Evolutionary conservation across 352 stramenopile genomes (phyloP).

Genomic region (Phytophthora palmivora): DNA sequence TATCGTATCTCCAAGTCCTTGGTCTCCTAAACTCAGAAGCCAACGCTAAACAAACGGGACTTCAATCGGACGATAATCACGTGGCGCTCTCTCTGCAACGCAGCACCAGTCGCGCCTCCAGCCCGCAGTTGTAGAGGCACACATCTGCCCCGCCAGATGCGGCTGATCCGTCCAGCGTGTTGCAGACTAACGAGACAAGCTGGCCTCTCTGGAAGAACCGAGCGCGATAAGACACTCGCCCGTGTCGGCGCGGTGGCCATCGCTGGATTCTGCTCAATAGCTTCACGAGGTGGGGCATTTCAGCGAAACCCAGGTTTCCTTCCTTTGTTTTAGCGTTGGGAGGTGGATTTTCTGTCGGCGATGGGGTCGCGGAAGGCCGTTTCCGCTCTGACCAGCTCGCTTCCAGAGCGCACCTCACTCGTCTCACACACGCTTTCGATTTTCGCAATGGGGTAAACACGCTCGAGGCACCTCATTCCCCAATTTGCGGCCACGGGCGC

Average conservation of each 20-base stretch:
- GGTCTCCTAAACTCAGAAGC: conserved; percentile 19
- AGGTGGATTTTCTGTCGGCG: conserved; percentile 39
- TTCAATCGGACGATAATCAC: conserved; percentile 23
- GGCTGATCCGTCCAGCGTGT: conserved; percentile 38
- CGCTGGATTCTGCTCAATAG: conserved; percentile 35
- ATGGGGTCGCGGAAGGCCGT: conserved; percentile 33
- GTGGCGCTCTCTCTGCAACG: conserved; percentile 18
- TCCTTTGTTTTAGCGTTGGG: conserved; percentile 19
- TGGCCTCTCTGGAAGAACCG: conserved; percentile 21
- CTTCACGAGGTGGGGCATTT: conserved; percentile 9
- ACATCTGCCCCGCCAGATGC: no score
- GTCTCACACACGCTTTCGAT: conserved; percentile 21
- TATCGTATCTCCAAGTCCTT: no score
- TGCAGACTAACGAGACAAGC: conserved; percentile 13
- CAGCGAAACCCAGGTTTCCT: background rate
- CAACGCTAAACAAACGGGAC: background rate
- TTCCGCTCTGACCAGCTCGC: conserved; percentile 18
- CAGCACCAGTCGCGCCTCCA: no score
- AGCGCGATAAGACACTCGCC: conserved; percentile 5
- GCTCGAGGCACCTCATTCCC: conserved; percentile 36
- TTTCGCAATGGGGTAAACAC: conserved; percentile 19
- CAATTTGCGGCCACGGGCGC: conserved; percentile 20
- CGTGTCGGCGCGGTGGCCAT: conserved; percentile 1
- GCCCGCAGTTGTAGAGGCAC: no score
- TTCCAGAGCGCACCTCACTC: conserved; percentile 27